Conservation (phyloP, 768 basidiomycete species). For the Albatrellus ellisii region DNA sequence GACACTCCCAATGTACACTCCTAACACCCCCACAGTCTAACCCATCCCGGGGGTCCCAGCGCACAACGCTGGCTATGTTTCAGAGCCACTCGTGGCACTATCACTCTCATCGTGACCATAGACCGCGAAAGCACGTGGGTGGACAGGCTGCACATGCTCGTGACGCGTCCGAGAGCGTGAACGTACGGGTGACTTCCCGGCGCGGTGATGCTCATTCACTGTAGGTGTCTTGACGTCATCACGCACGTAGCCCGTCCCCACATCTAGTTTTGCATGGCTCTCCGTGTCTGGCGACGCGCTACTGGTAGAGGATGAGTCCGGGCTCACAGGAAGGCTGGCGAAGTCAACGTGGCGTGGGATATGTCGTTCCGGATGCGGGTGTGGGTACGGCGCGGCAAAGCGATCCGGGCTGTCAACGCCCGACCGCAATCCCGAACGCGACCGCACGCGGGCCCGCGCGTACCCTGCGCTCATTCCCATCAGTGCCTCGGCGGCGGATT, state of each 20-base stretch:
- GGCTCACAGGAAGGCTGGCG: background rate
- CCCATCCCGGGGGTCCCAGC: background rate
- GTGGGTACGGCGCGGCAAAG: constrained; percentile 5
- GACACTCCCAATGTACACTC: too few species aligned
- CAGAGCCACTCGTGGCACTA: constrained; percentile 68
- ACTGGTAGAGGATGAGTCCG: background rate
- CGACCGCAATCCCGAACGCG: constrained; percentile 9
- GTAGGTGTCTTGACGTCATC: constrained; percentile 10
- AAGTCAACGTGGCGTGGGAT: constrained; percentile 2
- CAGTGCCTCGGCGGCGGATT: constrained; percentile 11
- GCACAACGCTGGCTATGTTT: constrained; percentile 21
- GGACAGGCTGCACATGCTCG: constrained; percentile 21
- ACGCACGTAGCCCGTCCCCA: background rate
- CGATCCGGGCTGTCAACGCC: constrained; percentile 13
- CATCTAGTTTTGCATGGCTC: background rate
- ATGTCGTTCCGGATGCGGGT: constrained; percentile 1
- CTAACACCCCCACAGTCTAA: background rate
- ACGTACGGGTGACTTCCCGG: constrained; percentile 13
- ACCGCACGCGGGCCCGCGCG: constrained; percentile 1
- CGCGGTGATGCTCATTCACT: constrained; percentile 11
- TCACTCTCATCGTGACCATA: constrained; percentile 87
- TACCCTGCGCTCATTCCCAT: constrained; percentile 8
- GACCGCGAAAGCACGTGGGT: constrained; percentile 56
- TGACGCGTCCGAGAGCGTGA: constrained; percentile 10
- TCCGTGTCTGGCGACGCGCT: background rate